Evolutionary conservation across 2,329 filamentous ascomycete species (phyloP).

Genomic region (Penicillium paneum): DNA sequence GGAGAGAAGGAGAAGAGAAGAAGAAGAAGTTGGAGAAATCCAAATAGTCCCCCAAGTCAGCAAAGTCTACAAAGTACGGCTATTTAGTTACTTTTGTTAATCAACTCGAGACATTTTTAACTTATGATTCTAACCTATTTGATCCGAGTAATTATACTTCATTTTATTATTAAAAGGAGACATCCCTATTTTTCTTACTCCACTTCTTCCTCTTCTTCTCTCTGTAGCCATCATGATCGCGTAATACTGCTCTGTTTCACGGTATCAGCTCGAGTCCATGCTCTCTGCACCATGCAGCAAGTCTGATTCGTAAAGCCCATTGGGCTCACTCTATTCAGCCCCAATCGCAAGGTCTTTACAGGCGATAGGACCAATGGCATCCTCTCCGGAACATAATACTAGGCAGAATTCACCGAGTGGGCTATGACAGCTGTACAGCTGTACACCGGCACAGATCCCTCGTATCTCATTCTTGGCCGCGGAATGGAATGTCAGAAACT

Average conservation of each 20-base stretch:
- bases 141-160: neutral
- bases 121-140: neutral
- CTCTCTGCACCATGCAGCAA: neutral
- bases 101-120: neutral
- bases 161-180: constrained; percentile 2
- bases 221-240: neutral
- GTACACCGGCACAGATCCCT: neutral
- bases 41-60: neutral
- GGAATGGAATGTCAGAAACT: constrained; percentile 5
- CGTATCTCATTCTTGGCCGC: constrained; percentile 7
- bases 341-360: constrained; percentile 13
- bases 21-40: neutral
- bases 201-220: neutral
- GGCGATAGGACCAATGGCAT: constrained; percentile 14
- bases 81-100: neutral
- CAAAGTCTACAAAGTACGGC: neutral
- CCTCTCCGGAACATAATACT: constrained; percentile 15
- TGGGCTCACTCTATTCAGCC: constrained; percentile 7
- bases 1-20: neutral
- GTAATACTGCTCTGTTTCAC: neutral
- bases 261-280: constrained; percentile 1
- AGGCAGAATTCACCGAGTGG: constrained; percentile 7
- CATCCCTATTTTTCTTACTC: neutral
- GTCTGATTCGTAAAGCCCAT: neutral
- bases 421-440: neutral